These are phyloP conservation scores for Sugiyamaella floridensis DNA, from an alignment of 805 yeast species.

Conservation along the genomic window DNA sequence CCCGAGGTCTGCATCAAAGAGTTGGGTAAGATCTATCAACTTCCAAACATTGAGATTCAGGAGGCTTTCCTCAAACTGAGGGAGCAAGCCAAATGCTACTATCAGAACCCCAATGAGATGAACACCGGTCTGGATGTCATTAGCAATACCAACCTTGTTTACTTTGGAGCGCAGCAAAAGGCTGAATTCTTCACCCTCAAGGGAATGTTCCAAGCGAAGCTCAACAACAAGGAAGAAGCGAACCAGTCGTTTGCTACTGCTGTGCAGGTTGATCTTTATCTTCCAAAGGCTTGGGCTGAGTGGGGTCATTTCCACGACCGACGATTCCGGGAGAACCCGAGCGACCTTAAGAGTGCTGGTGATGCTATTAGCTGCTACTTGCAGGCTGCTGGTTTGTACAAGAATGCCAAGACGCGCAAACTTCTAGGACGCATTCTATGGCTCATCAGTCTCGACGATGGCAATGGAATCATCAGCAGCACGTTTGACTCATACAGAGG, in stretches of 20 bases:
- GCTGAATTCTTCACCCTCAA: slow-evolving; percentile 96
- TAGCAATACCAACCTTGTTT: slow-evolving; percentile 90
- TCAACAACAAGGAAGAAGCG: slow-evolving; percentile 88
- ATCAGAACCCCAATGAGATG: slow-evolving; percentile 82
- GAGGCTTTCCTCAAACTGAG: slow-evolving; percentile 93
- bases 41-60: slow-evolving; percentile 96
- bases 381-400: slow-evolving; percentile 96
- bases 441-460: slow-evolving; percentile 87
- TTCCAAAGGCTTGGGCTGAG: slow-evolving; percentile 99
- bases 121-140: slow-evolving; percentile 96
- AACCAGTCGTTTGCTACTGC: slow-evolving; percentile 98
- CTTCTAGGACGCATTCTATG: slow-evolving; percentile 84
- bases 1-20: slow-evolving; percentile 94
- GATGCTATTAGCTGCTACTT: slow-evolving; percentile 93
- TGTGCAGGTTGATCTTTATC: slow-evolving; percentile 85
- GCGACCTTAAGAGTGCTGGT: slow-evolving; percentile 75
- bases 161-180: slow-evolving; percentile 94
- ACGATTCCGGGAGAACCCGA: slow-evolving; percentile 75
- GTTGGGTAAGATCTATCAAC: slow-evolving; percentile 83
- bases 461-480: slow-evolving; percentile 67
- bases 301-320: slow-evolving; percentile 97
- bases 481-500: slow-evolving; percentile 92
- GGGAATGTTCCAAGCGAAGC: slow-evolving; percentile 94
- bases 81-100: slow-evolving; percentile 97
- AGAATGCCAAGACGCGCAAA: slow-evolving; percentile 84